Evolutionary conservation across 148 eudicot species (phyloP), one percentile per base, ranked within the genome.

Genomic region (Heliosperma pusillum): DNA sequence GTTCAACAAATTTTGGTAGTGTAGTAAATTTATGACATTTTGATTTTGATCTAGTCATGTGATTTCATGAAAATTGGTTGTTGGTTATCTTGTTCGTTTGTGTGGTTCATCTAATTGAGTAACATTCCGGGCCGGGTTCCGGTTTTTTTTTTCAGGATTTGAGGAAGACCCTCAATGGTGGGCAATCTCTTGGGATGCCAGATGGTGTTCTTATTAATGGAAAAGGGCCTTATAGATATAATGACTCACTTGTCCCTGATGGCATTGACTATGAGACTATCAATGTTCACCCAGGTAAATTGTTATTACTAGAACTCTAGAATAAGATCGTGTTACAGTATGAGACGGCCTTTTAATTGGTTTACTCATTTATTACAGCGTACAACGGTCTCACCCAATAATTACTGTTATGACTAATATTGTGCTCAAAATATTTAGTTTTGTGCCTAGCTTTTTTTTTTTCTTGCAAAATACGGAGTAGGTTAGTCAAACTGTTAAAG

Each of bases 181-280:
- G 97, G 69, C 87, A 83, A 80, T 88, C 86, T 69, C 96, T 95
- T 20, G 96, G 98, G 77, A 95, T 89, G 97, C 97, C 97, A 3
- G 92, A 95, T 77, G 98, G 98, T 71, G 98, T 95, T 76, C 83
- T 95, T 68, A 92, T 96, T 17, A 96, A 96, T 77, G 99, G 99
- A 66, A 96, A 90, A 86, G 99, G 99, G 29, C 99, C 98, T 25
- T 95, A 84, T 68, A 79, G 85, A 84, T 95, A 95, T 47, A 95
- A 95, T 77, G 84, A 85, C 75, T 83, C 91, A 13, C 91, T 93
- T 80, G 99, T 95, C 29, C 87, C 97, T 55, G 97, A 85, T 79
- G 97, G 96, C 72, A 95, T 95, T 80, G 97, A 95, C 76, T 86
- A 83, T 70, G 92, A 89, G 80, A 90, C 92, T 75, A 77, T 95